Evolutionary conservation across 2,329 filamentous ascomycete species (phyloP), one percentile per base, ranked within the genome.

Genomic region (Dendryphion nanum): DNA sequence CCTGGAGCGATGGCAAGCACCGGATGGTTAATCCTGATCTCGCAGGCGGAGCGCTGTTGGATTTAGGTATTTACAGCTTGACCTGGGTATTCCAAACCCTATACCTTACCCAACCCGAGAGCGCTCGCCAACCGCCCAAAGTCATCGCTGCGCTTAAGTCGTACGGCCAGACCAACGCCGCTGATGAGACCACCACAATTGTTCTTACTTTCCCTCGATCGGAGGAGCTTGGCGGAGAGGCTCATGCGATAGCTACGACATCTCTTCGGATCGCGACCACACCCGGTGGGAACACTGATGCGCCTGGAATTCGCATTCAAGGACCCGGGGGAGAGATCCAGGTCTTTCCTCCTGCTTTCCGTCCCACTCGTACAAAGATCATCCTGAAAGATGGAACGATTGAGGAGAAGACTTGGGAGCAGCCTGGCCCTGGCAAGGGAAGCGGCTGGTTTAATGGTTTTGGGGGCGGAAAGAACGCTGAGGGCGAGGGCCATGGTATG

Each of bases 61-160:
- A 95, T 65, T 73, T 95, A 40, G 89, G 89, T 44, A 85, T 95
- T 65, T 95, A 95, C 71, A 81, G 86, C 32, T 69, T 95, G 45
- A 94, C 88, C 20, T 95, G 89, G 89, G 78, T 93, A 5, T 94
- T 91, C 76, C 88, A 95, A 68, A 85, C 84, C 30, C 76, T 95
- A 18, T 95, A 95, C 69, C 86, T 89, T 64, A 80, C 85, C 3
- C 85, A 90, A 57, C 76, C 82, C 2, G 74, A 62, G 19, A 63
- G 70, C 7, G 64, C 78, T 37, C 85, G 88, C 51, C 78, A 87
- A 63, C 59, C 77, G 1, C 89, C 89, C 4, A 75, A 72, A 30
- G 82, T 93, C 3, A 69, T 81, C 7, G 77, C 82, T 1, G 79
- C 85, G 36, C 57, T 71, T n/a, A 80, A 89, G 53, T 81, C 80